These are phyloP conservation scores for Paulownia fortunei DNA, from an alignment of 257 asterid genomes.

Conservation along the genomic window DNA sequence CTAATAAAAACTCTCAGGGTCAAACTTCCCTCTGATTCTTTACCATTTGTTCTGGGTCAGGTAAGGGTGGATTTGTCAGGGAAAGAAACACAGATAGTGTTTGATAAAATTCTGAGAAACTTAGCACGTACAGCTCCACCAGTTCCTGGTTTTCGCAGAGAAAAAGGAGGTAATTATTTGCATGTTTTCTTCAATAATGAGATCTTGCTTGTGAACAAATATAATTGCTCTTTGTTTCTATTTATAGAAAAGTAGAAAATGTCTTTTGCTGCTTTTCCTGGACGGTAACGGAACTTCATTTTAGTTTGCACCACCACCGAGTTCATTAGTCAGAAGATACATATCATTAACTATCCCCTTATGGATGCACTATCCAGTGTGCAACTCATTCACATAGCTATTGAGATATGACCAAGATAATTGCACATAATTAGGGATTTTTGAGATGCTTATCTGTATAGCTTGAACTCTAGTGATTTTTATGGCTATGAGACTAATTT, in stretches of 20 bases:
- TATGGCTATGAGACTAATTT: neutral
- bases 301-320: constrained; percentile 13
- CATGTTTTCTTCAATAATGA: neutral
- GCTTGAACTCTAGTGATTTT: neutral
- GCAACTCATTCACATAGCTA: neutral
- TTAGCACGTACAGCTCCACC: constrained; percentile 85
- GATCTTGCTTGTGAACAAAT: constrained; percentile 13
- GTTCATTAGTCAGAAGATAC: neutral
- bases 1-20: neutral
- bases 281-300: neutral
- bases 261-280: constrained; percentile 7
- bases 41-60: constrained; percentile 40
- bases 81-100: constrained; percentile 70
- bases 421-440: neutral
- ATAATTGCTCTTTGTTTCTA: constrained; percentile 6
- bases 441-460: neutral
- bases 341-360: neutral
- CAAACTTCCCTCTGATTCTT: constrained; percentile 22
- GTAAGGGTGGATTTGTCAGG: constrained; percentile 78
- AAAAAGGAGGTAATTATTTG: constrained; percentile 71
- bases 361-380: neutral
- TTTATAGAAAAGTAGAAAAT: neutral
- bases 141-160: constrained; percentile 83
- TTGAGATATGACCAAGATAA: constrained; percentile 6
- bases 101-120: constrained; percentile 64